A percentile compares a stretch with the other conserved stretches of the same genome.
phyloP scores from a whole-genome alignment of 2,329 filamentous ascomycete genomes.

The Hysterium pulicare region DNA sequence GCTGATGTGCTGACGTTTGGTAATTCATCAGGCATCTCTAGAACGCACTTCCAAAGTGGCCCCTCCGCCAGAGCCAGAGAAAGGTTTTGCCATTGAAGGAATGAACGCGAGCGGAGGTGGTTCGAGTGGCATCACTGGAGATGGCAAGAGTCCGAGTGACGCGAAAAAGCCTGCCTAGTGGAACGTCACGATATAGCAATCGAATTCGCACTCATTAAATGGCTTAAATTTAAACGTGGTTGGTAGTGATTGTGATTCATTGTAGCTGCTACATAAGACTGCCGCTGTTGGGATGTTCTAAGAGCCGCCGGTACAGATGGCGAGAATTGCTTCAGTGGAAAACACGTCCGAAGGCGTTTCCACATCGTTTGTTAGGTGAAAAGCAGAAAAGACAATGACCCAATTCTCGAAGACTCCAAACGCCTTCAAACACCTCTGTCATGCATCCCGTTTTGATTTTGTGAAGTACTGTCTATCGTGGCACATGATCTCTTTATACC shows the following conservation, averaged over 20 bases:
- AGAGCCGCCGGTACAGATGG: too few species aligned
- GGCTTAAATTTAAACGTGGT: too few species aligned
- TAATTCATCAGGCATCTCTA: slow-evolving; percentile 22
- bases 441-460: slow-evolving; percentile 11
- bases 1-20: neutral
- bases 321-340: too few species aligned
- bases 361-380: too few species aligned
- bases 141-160: too few species aligned
- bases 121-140: slow-evolving; percentile 8
- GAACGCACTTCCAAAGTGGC: slow-evolving; percentile 40
- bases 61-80: slow-evolving; percentile 36
- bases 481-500: slow-evolving; percentile 11
- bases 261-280: too few species aligned
- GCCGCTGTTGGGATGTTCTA: too few species aligned
- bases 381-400: neutral
- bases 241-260: too few species aligned
- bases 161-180: too few species aligned
- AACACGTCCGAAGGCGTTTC: too few species aligned
- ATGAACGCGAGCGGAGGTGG: slow-evolving; percentile 35
- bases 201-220: too few species aligned
- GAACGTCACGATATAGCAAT: too few species aligned
- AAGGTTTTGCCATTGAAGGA: slow-evolving; percentile 36
- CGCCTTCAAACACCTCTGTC: slow-evolving; percentile 13
- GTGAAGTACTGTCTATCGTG: neutral
- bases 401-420: slow-evolving; percentile 15